phyloP scores from a whole-genome alignment of 805 yeast genomes.

The Lachancea thermotolerans region DNA sequence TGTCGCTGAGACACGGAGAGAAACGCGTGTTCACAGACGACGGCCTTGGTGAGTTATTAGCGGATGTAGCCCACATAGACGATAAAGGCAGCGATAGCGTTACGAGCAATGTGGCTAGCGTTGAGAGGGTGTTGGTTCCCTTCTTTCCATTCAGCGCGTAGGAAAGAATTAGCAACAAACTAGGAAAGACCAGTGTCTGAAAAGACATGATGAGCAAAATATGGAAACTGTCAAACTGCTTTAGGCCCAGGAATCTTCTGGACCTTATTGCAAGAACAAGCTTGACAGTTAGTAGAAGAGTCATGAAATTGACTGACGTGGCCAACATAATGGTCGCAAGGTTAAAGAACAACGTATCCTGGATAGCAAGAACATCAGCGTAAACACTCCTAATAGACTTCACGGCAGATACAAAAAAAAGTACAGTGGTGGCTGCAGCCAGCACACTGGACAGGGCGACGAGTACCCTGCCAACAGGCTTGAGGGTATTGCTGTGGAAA shows the following conservation, averaged over 20 bases:
- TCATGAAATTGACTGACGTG: slow-evolving; percentile 56
- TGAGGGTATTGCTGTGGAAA: slow-evolving; percentile 52
- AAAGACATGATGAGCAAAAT: slow-evolving; percentile 71
- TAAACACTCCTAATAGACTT: slow-evolving; percentile 36
- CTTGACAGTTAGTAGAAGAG: slow-evolving; percentile 56
- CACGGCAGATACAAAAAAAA: slow-evolving; percentile 51
- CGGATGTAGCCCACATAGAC: slow-evolving; percentile 80
- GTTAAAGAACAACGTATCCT: slow-evolving; percentile 39
- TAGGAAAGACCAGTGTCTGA: slow-evolving; percentile 78
- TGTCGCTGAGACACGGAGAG: slow-evolving; percentile 8
- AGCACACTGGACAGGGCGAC: slow-evolving; percentile 37
- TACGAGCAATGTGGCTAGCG: slow-evolving; percentile 54
- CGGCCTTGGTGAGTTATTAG: slow-evolving; percentile 44
- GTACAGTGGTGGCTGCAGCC: slow-evolving; percentile 48
- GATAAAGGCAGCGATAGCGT: slow-evolving; percentile 74
- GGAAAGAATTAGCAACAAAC: slow-evolving; percentile 55
- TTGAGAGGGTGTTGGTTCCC: slow-evolving; percentile 37
- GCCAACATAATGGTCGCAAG: slow-evolving; percentile 60
- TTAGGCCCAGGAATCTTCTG: slow-evolving; percentile 69
- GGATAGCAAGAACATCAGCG: slow-evolving; percentile 17
- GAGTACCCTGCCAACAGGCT: slow-evolving; percentile 35
- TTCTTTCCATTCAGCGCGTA: slow-evolving; percentile 33
- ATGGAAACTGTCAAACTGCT: slow-evolving; percentile 78
- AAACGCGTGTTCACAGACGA: slow-evolving; percentile 30
- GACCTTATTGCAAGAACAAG: slow-evolving; percentile 61